Percentiles rank a stretch among this genome's conserved stretches.
Conservation (phyloP, 2,329 filamentous ascomycete genomes). For the Sporothrix phasma region DNA sequence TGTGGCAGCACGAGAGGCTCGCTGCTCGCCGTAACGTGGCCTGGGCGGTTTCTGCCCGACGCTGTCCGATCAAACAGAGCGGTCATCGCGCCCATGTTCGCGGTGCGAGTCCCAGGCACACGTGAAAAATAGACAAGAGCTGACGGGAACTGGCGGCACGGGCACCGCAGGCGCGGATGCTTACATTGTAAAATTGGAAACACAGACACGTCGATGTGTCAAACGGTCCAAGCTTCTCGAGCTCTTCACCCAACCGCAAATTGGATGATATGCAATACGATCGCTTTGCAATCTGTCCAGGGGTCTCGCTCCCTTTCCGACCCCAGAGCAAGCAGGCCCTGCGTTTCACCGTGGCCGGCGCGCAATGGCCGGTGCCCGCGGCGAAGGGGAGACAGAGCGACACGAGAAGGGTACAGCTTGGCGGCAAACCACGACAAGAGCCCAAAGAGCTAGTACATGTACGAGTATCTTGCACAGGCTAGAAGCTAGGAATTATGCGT, state of each 20-base stretch:
- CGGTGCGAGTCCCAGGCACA: too few relatives aligned
- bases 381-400: background rate
- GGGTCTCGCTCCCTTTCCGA: background rate
- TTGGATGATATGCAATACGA: constrained; percentile 2
- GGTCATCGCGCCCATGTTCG: too few relatives aligned
- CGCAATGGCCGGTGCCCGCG: background rate
- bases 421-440: background rate
- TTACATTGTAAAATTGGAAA: too few relatives aligned
- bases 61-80: background rate
- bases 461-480: background rate
- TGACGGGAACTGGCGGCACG: too few relatives aligned
- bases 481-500: background rate
- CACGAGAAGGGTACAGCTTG: background rate
- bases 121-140: too few relatives aligned
- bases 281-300: background rate
- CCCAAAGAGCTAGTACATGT: too few relatives aligned
- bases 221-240: background rate
- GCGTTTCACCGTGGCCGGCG: background rate
- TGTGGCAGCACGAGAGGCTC: background rate
- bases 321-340: background rate
- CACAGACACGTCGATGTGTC: background rate
- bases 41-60: background rate
- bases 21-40: background rate
- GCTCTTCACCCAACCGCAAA: background rate
- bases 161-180: too few relatives aligned